Evolutionary conservation across 192 early-diverging fungal genomes (phyloP), one percentile per base, ranked within the genome.

Genomic region (Anaeromyces robustus): DNA sequence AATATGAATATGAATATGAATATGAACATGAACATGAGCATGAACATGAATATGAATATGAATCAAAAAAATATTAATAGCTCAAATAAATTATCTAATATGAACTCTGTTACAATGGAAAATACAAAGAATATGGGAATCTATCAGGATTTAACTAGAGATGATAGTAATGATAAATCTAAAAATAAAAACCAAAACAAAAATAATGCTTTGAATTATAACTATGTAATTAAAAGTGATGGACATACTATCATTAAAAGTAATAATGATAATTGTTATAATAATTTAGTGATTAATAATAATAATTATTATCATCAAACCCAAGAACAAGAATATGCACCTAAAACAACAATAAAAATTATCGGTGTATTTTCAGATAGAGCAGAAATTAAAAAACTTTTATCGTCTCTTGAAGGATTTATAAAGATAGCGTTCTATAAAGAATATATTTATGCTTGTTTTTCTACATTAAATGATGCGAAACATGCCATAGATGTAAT

Each of bases 361-460:
- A 68, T 68, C 6, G 52, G 52, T 11, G 52, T 68, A 68, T 68
- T 68, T n/a, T 68, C 52, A 0, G 52, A 68, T n/a, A 68, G 52
- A 68, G 52, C 52, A 9, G 52, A 68, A n/a, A 68, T 30, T 81
- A 79, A 30, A 26, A 39, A 32, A 34, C 32, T 34, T n/a, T 81
- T 30, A 34, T 79, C 29, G 11, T 81, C 77, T 80, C 80, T 68
- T 79, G 80, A 79, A 30, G 78, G 29, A 34, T 77, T 79, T 80
- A 80, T 34, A 32, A 30, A 32, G 26, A 79, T 32, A 29, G 68
- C 41, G 78, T 41, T 43, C 29, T 59, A 29, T 79, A 81, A 79
- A n/a, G 80, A 81, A 77, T 81, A 81, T 34, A 77, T 81, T 19
- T 81, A 81, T 68, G 80, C 80, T 19, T 81, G 80, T 29, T 81